Conservation (phyloP, 352 stramenopile genomes). For the Chrysophaeum taylorii region DNA sequence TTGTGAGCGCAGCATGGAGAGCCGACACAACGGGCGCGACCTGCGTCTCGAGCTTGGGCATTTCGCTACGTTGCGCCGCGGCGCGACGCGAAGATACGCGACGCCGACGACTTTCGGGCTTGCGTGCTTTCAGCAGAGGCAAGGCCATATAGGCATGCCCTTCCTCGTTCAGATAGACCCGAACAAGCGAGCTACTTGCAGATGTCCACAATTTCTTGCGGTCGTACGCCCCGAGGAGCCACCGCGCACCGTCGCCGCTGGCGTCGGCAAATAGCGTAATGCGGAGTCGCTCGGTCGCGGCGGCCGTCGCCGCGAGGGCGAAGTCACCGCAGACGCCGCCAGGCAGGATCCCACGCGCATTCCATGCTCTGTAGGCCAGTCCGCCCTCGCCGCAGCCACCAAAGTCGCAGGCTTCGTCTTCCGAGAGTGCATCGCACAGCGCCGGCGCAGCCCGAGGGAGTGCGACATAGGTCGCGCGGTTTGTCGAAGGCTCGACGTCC, state of each 20-base stretch:
- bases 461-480: background rate
- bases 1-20: background rate
- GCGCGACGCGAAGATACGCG: background rate
- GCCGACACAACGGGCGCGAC: background rate
- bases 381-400: background rate
- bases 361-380: background rate
- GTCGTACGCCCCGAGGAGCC: background rate
- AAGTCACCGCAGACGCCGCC: background rate
- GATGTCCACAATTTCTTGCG: background rate
- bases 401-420: constrained; percentile 1
- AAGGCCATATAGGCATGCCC: background rate
- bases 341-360: background rate
- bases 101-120: too few relatives aligned
- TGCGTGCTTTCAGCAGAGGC: background rate
- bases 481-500: too few relatives aligned
- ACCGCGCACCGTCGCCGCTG: background rate
- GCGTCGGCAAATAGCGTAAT: background rate
- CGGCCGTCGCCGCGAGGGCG: background rate
- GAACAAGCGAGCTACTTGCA: background rate
- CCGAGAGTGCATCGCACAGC: background rate
- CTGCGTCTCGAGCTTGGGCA: background rate
- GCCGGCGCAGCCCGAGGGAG: background rate
- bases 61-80: background rate
- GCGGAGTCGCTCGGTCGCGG: background rate
- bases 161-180: background rate